phyloP scores from a whole-genome alignment of 2,329 filamentous ascomycete genomes.

The Penicillium sp. region DNA sequence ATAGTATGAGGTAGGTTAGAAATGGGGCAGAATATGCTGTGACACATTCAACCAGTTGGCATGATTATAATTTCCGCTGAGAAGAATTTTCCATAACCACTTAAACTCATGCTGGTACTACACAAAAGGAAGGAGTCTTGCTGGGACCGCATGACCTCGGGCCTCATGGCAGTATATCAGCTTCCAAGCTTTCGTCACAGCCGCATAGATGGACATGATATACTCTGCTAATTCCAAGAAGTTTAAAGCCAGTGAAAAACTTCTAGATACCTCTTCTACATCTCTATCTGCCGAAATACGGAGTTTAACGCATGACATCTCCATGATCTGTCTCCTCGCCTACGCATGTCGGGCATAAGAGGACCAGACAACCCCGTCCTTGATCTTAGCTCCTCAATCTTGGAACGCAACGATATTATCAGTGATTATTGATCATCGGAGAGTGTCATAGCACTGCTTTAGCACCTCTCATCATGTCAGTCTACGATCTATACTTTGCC shows the following conservation, averaged over 20 bases:
- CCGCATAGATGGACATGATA: background rate
- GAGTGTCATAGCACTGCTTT: background rate
- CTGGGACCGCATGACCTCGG: background rate
- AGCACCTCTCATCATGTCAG: slow-evolving; percentile 1
- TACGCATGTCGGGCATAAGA: background rate
- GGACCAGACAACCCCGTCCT: background rate
- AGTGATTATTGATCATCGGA: background rate
- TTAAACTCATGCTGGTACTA: background rate
- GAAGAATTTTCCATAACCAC: background rate
- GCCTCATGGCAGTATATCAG: background rate
- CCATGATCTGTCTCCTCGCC: background rate
- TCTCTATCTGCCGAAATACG: background rate
- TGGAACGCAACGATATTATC: background rate
- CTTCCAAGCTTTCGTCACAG: background rate
- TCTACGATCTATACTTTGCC: slow-evolving; percentile 14
- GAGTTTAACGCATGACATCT: background rate
- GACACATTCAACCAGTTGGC: too few species aligned
- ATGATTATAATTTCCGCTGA: background rate
- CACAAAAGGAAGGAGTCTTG: background rate
- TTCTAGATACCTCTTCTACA: background rate
- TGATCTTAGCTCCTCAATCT: background rate
- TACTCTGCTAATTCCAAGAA: background rate
- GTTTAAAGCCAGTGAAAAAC: background rate
- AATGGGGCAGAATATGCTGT: background rate
- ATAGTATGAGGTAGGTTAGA: background rate